Base-by-base conservation (phyloP, 2,329 filamentous ascomycete species). In the Gnomoniopsis sp. region DNA sequence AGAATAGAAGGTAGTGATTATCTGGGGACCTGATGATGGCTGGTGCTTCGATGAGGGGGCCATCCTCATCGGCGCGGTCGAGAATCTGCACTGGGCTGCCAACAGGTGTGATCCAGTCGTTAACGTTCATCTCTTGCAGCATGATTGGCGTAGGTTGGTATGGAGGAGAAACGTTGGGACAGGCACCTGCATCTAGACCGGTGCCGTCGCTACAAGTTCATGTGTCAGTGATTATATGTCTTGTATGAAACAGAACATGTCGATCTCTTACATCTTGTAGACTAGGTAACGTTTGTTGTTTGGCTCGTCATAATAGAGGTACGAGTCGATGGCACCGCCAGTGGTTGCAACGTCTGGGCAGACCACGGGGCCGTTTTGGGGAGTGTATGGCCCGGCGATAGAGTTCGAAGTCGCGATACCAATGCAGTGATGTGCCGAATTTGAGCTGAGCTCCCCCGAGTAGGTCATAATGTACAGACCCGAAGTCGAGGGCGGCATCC, bases 241-340 rank as follows among this genome's bases (percentile, higher is more conserved):
- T 17, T 3, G 11, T n/a, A 3, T 21, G 21, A n/a, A n/a, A 17
- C n/a, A 11, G 23, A 17, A 49, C 23, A 15, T 41, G 12, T 11
- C 21, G 14, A 10, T 30, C 15, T 44, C 59, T 51, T 53, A 62
- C 59, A 53, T 53, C 69, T 89, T 89, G 73, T 87, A 89, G 6
- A 83, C 72, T 7, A 89, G 75, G 66, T 87, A 89, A 10, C 79
- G 77, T 44, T 70, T 77, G 47, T 81, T 81, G 21, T 69, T 72
- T 44, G 79, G 76, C 12, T 69, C 68, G 65, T 89, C 86, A 11
- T 72, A 66, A 69, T 87, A 88, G 6, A 82, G 83, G 0, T 81
- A 75, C 0, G 86, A 74, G 65, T 89, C 86, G 64, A 89, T 88
- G 17, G 84, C 80, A 34, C 86, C 86, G 21, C 86, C 85, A 43